Percentiles rank a stretch among this genome's conserved stretches.
Conservation (phyloP, 352 stramenopile genomes). For the Phytophthora macrochlamydospora region DNA sequence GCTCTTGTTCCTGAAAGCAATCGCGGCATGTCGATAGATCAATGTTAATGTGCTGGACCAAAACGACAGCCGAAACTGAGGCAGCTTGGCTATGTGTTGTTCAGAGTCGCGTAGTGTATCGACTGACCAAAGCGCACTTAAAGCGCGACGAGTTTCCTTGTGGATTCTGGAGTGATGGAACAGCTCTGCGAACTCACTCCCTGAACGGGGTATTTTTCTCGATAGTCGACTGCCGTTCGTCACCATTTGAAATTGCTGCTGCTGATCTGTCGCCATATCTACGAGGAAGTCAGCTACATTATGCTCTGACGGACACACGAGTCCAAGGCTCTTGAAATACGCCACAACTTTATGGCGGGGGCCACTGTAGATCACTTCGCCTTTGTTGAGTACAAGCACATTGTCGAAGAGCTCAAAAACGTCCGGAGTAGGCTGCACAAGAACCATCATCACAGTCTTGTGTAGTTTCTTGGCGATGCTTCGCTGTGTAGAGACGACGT, state of each 20-base stretch:
- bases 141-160: neutral
- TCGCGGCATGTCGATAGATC: constrained; percentile 45
- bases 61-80: constrained; percentile 29
- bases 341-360: constrained; percentile 14
- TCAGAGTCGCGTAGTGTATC: constrained; percentile 15
- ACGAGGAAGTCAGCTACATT: constrained; percentile 40
- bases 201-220: neutral
- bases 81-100: constrained; percentile 21
- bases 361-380: constrained; percentile 74
- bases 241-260: constrained; percentile 14
- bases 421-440: constrained; percentile 89
- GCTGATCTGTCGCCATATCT: constrained; percentile 30
- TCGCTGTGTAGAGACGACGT: constrained; percentile 52
- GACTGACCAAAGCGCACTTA: neutral
- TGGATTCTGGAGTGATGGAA: constrained; percentile 22
- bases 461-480: constrained; percentile 20
- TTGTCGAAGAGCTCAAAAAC: constrained; percentile 83
- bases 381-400: constrained; percentile 61
- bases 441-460: constrained; percentile 50
- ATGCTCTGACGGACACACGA: constrained; percentile 21
- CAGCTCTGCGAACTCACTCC: constrained; percentile 34
- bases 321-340: constrained; percentile 38
- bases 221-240: constrained; percentile 4
- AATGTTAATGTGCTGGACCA: constrained; percentile 26
- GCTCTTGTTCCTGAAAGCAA: constrained; percentile 50